Evolutionary conservation across 2,329 filamentous ascomycete genomes (phyloP).

Genomic region (Microcyclospora pomicola): DNA sequence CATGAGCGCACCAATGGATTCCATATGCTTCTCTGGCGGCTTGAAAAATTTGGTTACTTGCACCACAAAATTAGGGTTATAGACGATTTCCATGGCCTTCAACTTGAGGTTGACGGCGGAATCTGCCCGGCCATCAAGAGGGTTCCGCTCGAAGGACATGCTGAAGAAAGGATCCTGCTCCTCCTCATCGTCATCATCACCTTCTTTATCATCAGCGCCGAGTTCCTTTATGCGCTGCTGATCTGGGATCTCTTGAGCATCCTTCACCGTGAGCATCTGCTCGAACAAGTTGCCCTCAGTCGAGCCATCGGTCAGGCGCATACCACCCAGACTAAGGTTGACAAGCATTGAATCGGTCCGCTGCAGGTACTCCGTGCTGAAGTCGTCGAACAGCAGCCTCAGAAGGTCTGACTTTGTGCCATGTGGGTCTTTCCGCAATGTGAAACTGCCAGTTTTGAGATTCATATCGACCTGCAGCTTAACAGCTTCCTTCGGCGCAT

Average conservation of each 20-base stretch:
- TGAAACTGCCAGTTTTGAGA: constrained; percentile 92
- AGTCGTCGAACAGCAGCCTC: constrained; percentile 85
- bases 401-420: constrained; percentile 68
- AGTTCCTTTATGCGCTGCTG: constrained; percentile 36
- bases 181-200: constrained; percentile 30
- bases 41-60: constrained; percentile 92
- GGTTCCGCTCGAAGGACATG: constrained; percentile 86
- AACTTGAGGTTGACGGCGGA: constrained; percentile 80
- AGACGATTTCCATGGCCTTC: constrained; percentile 92
- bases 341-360: constrained; percentile 81
- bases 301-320: constrained; percentile 91
- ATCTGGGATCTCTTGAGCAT: constrained; percentile 49
- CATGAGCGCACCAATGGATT: constrained; percentile 90
- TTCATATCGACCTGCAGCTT: constrained; percentile 88
- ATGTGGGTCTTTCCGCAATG: constrained; percentile 72
- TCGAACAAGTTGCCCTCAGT: constrained; percentile 82
- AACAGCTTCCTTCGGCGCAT: constrained; percentile 77
- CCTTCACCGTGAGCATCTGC: constrained; percentile 92
- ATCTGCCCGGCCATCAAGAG: constrained; percentile 82
- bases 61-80: constrained; percentile 87
- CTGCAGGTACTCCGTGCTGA: constrained; percentile 79
- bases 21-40: constrained; percentile 93
- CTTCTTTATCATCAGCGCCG: constrained; percentile 33
- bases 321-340: constrained; percentile 78
- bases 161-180: constrained; percentile 74